Percentiles rank a stretch among this genome's conserved stretches.
phyloP scores from a whole-genome alignment of 768 basidiomycete genomes.

The Guyanaporus albipodus region DNA sequence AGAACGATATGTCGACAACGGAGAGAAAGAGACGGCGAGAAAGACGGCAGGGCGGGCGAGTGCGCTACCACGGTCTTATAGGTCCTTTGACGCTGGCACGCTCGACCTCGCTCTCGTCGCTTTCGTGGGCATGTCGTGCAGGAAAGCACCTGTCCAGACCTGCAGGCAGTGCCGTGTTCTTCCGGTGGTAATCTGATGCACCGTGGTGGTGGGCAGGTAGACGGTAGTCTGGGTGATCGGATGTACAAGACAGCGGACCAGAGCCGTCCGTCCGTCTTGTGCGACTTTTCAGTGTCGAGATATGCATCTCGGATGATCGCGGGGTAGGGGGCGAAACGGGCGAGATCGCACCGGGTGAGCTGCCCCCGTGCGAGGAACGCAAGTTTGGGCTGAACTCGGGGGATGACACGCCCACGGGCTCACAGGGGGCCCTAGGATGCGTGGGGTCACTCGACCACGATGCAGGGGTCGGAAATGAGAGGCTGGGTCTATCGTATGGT shows the following conservation, averaged over 20 bases:
- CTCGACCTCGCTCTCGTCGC: constrained; percentile 38
- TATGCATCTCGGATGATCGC: constrained; percentile 35
- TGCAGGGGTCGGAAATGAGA: constrained; percentile 16
- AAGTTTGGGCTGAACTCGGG: constrained; percentile 21
- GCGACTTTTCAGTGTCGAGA: constrained; percentile 14
- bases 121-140: constrained; percentile 25
- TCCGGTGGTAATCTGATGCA: constrained; percentile 14
- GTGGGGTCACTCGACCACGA: constrained; percentile 26
- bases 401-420: constrained; percentile 10
- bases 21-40: background rate
- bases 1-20: background rate
- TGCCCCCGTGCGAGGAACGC: constrained; percentile 40
- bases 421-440: constrained; percentile 14
- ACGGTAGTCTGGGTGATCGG: constrained; percentile 17
- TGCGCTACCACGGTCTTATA: constrained; percentile 44
- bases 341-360: constrained; percentile 48
- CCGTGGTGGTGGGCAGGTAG: constrained; percentile 5
- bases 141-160: constrained; percentile 24
- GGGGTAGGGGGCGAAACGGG: constrained; percentile 52
- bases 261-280: constrained; percentile 9
- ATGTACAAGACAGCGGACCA: constrained; percentile 4
- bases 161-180: constrained; percentile 15
- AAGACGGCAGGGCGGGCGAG: too few relatives aligned
- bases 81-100: constrained; percentile 31
- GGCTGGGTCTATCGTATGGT: constrained; percentile 12